Evolutionary conservation across 2,329 filamentous ascomycete species (phyloP), one percentile per base, ranked within the genome.

Genomic region (Alternaria alternata): DNA sequence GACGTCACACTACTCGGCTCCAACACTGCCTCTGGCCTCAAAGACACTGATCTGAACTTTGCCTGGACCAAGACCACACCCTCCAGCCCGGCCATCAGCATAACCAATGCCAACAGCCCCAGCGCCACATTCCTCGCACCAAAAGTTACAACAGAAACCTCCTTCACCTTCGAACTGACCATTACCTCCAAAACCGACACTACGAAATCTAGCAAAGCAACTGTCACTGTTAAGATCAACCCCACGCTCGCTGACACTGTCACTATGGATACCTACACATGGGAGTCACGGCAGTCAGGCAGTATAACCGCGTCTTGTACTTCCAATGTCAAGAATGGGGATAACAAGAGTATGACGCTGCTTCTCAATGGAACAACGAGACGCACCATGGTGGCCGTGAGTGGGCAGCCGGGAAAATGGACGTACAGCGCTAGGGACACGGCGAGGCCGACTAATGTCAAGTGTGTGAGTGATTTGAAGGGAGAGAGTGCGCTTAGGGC

Each of bases 241-340:
- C 66, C 66, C 8, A 70, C 67, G 1, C 61, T 65, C 0, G 11
- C 49, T 1, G 78, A 79, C 47, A 59, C 63, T 7, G 77, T 79
- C 22, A 65, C 58, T 5, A 63, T 79, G 36, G 74, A 77, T 51
- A 66, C 63, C 3, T 79, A 77, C 57, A 78, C 76, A 2, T 75
- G 70, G 67, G 72, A 65, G 28, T 67, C 63, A 0, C 53, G 64
- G 20, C 70, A 77, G 36, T 68, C 70, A 1, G 77, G 78, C 9
- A 73, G 72, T 11, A 69, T 78, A 20, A 54, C 60, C 7, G 75
- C 78, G 38, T 67, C 68, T 1, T 78, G 76, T 39, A 72, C 70
- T 30, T 76, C 75, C 16, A 79, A 78, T 48, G 72, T 79, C 11
- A 64, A 72, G 8, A 76, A 77, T 32, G 71, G 73, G 16, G 68